A percentile compares a stretch with the other conserved stretches of the same genome.
phyloP scores from a whole-genome alignment of 345 rosid species.

The Bruguiera parviflora region DNA sequence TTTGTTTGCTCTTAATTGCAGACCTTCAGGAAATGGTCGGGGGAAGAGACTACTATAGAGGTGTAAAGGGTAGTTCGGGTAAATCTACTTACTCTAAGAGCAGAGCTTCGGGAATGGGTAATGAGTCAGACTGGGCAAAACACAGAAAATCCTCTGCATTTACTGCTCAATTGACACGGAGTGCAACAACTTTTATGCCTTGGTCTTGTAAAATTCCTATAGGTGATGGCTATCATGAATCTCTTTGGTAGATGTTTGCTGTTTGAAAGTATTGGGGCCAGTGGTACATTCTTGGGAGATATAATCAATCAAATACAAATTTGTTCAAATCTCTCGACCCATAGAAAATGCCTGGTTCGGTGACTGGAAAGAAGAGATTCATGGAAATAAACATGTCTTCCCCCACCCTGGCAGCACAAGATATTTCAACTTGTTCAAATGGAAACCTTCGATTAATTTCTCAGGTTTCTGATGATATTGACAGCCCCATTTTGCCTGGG shows the following conservation, averaged over 20 bases:
- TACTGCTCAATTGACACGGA: slow-evolving; percentile 53
- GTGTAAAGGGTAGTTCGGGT: slow-evolving; percentile 26
- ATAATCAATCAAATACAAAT: slow-evolving; percentile 18
- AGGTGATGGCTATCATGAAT: slow-evolving; percentile 76
- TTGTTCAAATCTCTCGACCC: slow-evolving; percentile 19
- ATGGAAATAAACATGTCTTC: slow-evolving; percentile 27
- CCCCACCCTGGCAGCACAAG: slow-evolving; percentile 21
- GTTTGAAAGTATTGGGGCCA: slow-evolving; percentile 22
- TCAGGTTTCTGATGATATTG: slow-evolving; percentile 30
- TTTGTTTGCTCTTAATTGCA: slow-evolving; percentile 14
- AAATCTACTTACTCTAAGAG: slow-evolving; percentile 22
- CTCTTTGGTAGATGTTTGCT: slow-evolving; percentile 39
- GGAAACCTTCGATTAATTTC: slow-evolving; percentile 34
- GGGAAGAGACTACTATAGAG: slow-evolving; percentile 30
- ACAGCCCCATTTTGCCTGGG: slow-evolving; percentile 63
- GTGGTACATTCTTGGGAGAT: slow-evolving; percentile 33
- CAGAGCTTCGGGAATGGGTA: slow-evolving; percentile 66
- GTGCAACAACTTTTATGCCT: slow-evolving; percentile 67
- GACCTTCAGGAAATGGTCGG: slow-evolving; percentile 54
- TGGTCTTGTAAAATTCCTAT: slow-evolving; percentile 79
- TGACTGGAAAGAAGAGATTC: slow-evolving; percentile 50
- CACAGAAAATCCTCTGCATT: slow-evolving; percentile 49
- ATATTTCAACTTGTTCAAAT: slow-evolving; percentile 27
- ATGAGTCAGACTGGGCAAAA: slow-evolving; percentile 55
- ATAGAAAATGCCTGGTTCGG: slow-evolving; percentile 43